Percentiles rank a stretch among this genome's conserved stretches.
These are phyloP conservation scores for Podila minutissima DNA, from an alignment of 192 early-diverging fungal species.

Conservation along the genomic window DNA sequence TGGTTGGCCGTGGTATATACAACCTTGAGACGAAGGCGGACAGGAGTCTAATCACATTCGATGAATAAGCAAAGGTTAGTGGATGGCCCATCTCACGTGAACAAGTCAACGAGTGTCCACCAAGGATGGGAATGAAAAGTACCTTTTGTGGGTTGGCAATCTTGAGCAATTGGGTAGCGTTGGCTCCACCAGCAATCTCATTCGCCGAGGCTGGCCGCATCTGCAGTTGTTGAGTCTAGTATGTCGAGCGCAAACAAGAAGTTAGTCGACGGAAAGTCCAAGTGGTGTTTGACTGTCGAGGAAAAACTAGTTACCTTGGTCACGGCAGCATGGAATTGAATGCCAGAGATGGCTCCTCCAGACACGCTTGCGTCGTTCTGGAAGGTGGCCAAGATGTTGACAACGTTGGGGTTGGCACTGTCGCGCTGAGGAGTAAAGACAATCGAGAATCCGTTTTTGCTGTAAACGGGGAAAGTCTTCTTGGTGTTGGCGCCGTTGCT, in stretches of 20 bases:
- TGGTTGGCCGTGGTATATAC: conserved; percentile 59
- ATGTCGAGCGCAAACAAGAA: conserved; percentile 11
- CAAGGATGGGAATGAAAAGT: not conserved
- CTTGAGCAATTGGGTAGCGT: conserved; percentile 82
- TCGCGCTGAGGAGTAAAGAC: conserved; percentile 80
- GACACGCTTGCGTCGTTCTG: conserved; percentile 62
- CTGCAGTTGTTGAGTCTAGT: conserved; percentile 81
- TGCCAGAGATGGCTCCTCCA: conserved; percentile 63
- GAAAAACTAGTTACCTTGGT: conserved; percentile 63
- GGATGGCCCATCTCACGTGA: not conserved
- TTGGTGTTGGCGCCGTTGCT: conserved; percentile 39
- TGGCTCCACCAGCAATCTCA: conserved; percentile 64
- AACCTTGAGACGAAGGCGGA: conserved; percentile 65
- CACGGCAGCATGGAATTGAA: conserved; percentile 93
- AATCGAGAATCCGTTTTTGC: conserved; percentile 81
- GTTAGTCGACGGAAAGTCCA: not conserved
- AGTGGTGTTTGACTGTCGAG: not conserved
- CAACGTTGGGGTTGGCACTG: conserved; percentile 60
- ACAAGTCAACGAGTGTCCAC: not conserved
- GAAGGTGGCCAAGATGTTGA: conserved; percentile 78
- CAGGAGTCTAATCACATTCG: conserved; percentile 53
- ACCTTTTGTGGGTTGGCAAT: conserved; percentile 87
- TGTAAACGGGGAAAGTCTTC: conserved; percentile 72
- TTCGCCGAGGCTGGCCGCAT: conserved; percentile 84
- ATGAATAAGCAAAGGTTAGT: not conserved